These are phyloP conservation scores for Suillus hirtellus DNA, from an alignment of 768 basidiomycete genomes.

Conservation along the genomic window DNA sequence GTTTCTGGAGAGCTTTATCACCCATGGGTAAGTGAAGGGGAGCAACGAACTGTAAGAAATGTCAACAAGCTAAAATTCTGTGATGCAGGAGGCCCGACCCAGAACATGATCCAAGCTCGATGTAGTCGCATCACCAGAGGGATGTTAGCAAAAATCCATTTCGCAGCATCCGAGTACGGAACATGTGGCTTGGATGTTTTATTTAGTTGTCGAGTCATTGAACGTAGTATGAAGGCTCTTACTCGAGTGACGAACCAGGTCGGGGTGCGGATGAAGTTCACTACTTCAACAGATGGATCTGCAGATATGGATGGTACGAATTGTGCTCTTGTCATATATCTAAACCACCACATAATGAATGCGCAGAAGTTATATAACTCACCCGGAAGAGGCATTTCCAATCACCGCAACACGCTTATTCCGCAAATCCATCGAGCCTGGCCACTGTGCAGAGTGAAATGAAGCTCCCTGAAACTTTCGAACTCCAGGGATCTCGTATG, in stretches of 20 bases:
- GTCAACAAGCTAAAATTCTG: conserved; percentile 1
- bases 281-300: conserved; percentile 42
- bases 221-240: conserved; percentile 14
- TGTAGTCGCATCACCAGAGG: conserved; percentile 53
- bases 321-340: not conserved
- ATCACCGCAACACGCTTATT: conserved; percentile 16
- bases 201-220: not conserved
- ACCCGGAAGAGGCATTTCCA: not conserved
- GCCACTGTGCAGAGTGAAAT: conserved; percentile 59
- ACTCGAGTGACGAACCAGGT: conserved; percentile 58
- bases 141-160: conserved; percentile 57
- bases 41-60: conserved; percentile 19
- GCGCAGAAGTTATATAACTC: not conserved
- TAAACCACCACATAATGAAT: not conserved
- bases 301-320: not conserved
- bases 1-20: conserved; percentile 13
- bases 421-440: conserved; percentile 37
- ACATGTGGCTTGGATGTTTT: conserved; percentile 41
- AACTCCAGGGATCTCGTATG: conserved; percentile 34
- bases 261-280: conserved; percentile 62
- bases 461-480: conserved; percentile 45
- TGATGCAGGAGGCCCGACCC: conserved; percentile 33
- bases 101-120: conserved; percentile 50
- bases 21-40: conserved; percentile 18
- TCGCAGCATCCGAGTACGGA: conserved; percentile 35